A percentile compares a stretch with the other conserved stretches of the same genome.
Evolutionary conservation across 169 alveolate species (phyloP).

Genomic region (Eimeria maxima): DNA sequence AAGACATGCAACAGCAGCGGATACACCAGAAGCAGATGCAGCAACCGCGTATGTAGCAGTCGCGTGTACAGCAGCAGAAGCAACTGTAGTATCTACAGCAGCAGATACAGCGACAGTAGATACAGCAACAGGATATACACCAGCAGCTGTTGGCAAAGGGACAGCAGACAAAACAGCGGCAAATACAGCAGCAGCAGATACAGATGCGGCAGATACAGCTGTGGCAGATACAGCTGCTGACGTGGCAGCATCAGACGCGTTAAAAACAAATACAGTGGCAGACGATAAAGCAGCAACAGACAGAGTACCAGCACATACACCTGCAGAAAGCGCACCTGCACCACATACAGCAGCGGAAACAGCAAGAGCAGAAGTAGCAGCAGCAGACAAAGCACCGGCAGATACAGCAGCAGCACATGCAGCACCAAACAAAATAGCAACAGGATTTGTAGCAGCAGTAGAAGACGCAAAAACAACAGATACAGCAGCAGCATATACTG

Average conservation of each 20-base stretch:
- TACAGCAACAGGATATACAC: background rate
- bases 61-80: background rate
- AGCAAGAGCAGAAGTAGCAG: background rate
- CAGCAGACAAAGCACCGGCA: background rate
- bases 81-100: background rate
- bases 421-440: background rate
- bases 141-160: background rate
- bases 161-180: background rate
- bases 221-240: background rate
- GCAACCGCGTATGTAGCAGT: background rate
- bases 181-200: background rate
- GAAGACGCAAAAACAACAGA: background rate
- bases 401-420: background rate
- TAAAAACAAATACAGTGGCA: background rate
- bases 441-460: background rate
- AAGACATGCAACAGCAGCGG: background rate
- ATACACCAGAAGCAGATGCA: background rate
- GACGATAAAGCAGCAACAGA: background rate
- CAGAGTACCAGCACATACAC: background rate
- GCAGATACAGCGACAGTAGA: background rate
- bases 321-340: background rate
- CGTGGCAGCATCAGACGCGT: background rate
- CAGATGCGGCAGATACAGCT: background rate
- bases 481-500: background rate
- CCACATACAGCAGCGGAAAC: background rate